Evolutionary conservation across 352 stramenopile genomes (phyloP).

Genomic region (Lagenidium giganteum): DNA sequence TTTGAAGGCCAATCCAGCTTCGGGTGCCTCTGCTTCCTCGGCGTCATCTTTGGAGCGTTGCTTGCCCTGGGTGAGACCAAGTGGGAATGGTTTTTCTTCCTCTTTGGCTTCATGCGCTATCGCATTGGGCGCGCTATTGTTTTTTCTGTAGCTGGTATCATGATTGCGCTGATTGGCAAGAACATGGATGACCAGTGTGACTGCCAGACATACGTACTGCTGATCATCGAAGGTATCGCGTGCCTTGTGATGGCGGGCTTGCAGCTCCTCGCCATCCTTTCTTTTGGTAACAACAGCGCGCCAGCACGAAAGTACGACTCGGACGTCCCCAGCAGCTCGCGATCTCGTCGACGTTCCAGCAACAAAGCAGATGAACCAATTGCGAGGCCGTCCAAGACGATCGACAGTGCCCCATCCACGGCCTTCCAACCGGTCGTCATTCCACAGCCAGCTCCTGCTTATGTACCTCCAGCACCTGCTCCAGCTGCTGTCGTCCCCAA

Average conservation of each 20-base stretch:
- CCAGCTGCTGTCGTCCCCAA: too few relatives aligned
- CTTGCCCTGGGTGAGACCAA: constrained; percentile 54
- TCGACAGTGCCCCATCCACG: too few relatives aligned
- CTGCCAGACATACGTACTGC: constrained; percentile 40
- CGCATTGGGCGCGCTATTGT: constrained; percentile 50
- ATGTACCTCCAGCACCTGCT: too few relatives aligned
- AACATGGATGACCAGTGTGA: constrained; percentile 43
- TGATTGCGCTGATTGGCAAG: constrained; percentile 56
- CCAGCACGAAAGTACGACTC: too few relatives aligned
- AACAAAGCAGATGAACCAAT: too few relatives aligned
- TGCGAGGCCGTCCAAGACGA: too few relatives aligned
- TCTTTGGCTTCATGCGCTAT: constrained; percentile 80
- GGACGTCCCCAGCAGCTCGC: too few relatives aligned
- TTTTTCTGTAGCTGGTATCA: constrained; percentile 53
- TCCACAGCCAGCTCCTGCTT: too few relatives aligned
- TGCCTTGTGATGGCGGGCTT: constrained; percentile 38
- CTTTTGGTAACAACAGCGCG: constrained; percentile 59
- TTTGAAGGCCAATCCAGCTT: constrained; percentile 54
- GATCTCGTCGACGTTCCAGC: too few relatives aligned
- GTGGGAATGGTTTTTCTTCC: constrained; percentile 69
- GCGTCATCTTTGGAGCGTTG: constrained; percentile 52
- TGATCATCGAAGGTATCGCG: constrained; percentile 47
- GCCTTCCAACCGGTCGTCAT: too few relatives aligned
- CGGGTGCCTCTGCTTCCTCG: constrained; percentile 71
- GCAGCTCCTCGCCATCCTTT: constrained; percentile 40